Conservation (phyloP, 805 yeast species). For the Metschnikowia sp. region DNA sequence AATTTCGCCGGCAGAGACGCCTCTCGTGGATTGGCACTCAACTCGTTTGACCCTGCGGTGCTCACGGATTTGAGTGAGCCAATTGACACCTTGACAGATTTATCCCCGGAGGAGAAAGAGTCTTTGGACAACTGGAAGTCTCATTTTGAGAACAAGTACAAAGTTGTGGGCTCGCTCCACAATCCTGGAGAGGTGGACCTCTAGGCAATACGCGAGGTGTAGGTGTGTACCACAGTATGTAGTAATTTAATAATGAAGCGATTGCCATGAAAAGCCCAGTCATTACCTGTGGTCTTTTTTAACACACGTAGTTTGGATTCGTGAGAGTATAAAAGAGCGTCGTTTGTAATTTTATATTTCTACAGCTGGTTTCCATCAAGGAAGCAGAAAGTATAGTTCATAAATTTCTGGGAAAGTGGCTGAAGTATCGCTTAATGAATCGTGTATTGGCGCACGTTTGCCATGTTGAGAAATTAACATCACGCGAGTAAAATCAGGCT, state of each 20-base stretch:
- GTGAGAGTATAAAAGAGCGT: too few relatives aligned
- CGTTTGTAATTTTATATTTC: too few relatives aligned
- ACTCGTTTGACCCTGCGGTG: conserved; percentile 71
- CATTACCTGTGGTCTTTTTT: too few relatives aligned
- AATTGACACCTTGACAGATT: conserved; percentile 65
- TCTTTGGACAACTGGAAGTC: conserved; percentile 82
- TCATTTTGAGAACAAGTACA: conserved; percentile 79
- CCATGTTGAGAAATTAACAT: too few relatives aligned
- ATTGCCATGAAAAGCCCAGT: background rate
- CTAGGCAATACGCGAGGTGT: background rate
- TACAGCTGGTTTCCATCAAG: too few relatives aligned
- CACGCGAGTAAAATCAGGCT: too few relatives aligned
- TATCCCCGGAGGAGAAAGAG: conserved; percentile 56
- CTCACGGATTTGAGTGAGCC: conserved; percentile 72
- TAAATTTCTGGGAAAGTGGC: too few relatives aligned
- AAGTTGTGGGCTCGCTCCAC: conserved; percentile 70
- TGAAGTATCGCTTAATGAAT: too few relatives aligned
- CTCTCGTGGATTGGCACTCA: conserved; percentile 83
- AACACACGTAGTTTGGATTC: too few relatives aligned
- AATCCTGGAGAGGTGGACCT: conserved; percentile 14
- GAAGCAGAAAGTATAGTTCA: too few relatives aligned
- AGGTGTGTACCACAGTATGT: background rate
- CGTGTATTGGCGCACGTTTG: too few relatives aligned
- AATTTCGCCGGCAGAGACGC: conserved; percentile 97
- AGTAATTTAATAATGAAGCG: background rate